phyloP scores from a whole-genome alignment of 2,329 filamentous ascomycete genomes.

The Fusarium concolor region DNA sequence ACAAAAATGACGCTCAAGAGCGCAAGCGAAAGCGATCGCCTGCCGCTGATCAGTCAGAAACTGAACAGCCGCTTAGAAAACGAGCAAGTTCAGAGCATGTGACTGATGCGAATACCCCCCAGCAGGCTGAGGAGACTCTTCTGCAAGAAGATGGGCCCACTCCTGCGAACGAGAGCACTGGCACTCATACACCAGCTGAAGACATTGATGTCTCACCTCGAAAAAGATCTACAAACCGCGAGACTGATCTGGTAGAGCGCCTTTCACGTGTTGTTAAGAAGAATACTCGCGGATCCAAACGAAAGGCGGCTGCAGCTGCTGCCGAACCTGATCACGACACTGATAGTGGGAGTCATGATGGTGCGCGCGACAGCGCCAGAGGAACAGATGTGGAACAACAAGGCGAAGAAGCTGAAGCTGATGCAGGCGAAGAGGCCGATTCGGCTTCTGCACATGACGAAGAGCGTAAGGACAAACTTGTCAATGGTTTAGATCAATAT shows the following conservation, averaged over 20 bases:
- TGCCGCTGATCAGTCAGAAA: constrained; percentile 57
- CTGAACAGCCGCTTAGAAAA: constrained; percentile 64
- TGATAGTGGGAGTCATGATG: constrained; percentile 50
- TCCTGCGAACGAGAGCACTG: constrained; percentile 52
- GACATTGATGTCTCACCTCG: constrained; percentile 55
- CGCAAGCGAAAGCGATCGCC: constrained; percentile 65
- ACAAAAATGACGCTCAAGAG: constrained; percentile 52
- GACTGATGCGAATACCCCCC: constrained; percentile 50
- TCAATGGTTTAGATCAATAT: constrained; percentile 10
- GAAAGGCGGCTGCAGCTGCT: constrained; percentile 48
- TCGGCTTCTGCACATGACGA: constrained; percentile 71
- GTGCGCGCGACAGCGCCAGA: constrained; percentile 49
- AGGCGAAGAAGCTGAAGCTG: constrained; percentile 67
- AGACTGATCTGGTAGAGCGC: constrained; percentile 49
- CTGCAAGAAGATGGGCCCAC: constrained; percentile 53
- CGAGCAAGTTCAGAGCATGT: constrained; percentile 62
- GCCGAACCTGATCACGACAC: constrained; percentile 49
- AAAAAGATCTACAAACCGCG: constrained; percentile 46
- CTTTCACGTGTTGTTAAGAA: constrained; percentile 54
- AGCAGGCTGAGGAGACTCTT: constrained; percentile 46
- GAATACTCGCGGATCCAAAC: constrained; percentile 57
- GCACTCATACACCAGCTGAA: constrained; percentile 59
- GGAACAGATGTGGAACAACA: constrained; percentile 58
- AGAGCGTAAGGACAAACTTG: constrained; percentile 61
- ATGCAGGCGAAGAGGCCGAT: constrained; percentile 70